Percentiles rank a stretch among this genome's conserved stretches.
phyloP scores from a whole-genome alignment of 2,329 filamentous ascomycete genomes.

The Westerdykella sp. region DNA sequence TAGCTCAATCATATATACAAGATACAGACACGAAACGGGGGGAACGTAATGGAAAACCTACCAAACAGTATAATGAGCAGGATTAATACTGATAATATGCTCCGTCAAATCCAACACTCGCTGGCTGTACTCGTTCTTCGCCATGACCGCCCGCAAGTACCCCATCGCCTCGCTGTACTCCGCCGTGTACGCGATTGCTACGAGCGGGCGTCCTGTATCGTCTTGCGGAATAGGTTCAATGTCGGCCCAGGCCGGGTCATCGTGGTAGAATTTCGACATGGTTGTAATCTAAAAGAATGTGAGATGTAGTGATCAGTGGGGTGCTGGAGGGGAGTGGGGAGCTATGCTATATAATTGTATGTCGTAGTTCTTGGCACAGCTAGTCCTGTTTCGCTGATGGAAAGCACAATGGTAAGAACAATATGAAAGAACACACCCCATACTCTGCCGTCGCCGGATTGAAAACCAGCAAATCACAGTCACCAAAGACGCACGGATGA shows the following conservation, averaged over 20 bases:
- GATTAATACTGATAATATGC: slow-evolving; percentile 86
- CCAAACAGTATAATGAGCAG: slow-evolving; percentile 98
- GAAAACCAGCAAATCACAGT: no score
- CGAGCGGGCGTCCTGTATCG: slow-evolving; percentile 75
- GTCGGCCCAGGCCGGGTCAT: slow-evolving; percentile 76
- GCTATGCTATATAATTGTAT: not conserved
- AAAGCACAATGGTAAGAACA: not conserved
- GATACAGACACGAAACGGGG: not conserved
- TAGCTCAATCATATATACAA: not conserved
- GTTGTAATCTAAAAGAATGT: not conserved
- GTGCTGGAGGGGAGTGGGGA: not conserved
- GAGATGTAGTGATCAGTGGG: no score
- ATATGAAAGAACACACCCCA: no score
- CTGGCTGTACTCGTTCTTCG: slow-evolving; percentile 71
- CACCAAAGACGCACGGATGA: no score
- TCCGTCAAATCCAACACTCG: slow-evolving; percentile 76
- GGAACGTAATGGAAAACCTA: slow-evolving; percentile 24
- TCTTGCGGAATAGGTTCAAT: slow-evolving; percentile 75
- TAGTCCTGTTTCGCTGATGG: not conserved
- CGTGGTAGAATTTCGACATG: slow-evolving; percentile 46
- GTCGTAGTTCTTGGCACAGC: not conserved
- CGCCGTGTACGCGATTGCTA: slow-evolving; percentile 84
- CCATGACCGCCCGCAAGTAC: slow-evolving; percentile 93
- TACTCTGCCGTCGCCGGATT: no score
- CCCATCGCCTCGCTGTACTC: slow-evolving; percentile 89